Conservation (phyloP, 768 basidiomycete genomes). For the Serendipita vermifera region DNA sequence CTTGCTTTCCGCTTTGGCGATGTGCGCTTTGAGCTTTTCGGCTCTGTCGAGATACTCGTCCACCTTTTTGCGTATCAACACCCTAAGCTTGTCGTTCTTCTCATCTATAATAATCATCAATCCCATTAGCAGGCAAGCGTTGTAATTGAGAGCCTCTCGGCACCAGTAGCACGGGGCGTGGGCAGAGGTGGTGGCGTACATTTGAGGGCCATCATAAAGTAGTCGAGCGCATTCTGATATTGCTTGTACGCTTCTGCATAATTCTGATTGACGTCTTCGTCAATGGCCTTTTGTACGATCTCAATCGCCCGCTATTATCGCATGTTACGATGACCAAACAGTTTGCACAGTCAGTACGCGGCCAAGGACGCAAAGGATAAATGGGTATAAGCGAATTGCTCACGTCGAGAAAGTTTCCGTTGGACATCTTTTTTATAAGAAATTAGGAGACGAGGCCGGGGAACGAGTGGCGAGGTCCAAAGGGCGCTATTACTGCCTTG, state of each 20-base stretch:
- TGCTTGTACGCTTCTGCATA: conserved; percentile 90
- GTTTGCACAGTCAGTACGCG: background rate
- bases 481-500: too few species aligned
- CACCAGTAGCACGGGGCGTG: background rate
- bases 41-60: conserved; percentile 85
- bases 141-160: background rate
- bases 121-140: too few species aligned
- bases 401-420: conserved; percentile 13
- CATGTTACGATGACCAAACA: background rate
- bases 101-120: too few species aligned
- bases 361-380: background rate
- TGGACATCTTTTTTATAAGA: conserved; percentile 7
- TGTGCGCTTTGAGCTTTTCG: conserved; percentile 80
- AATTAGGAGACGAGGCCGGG: too few species aligned
- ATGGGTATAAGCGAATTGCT: background rate
- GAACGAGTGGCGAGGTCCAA: too few species aligned
- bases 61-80: conserved; percentile 75
- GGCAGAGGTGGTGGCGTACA: conserved; percentile 36
- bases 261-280: conserved; percentile 84
- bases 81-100: conserved; percentile 88
- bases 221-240: conserved; percentile 91
- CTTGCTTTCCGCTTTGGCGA: conserved; percentile 35
- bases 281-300: conserved; percentile 84
- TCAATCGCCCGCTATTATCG: conserved; percentile 60
- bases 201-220: conserved; percentile 95